These are phyloP conservation scores for Xylariaceae sp. DNA, from an alignment of 2,329 filamentous ascomycete species.

Conservation along the genomic window DNA sequence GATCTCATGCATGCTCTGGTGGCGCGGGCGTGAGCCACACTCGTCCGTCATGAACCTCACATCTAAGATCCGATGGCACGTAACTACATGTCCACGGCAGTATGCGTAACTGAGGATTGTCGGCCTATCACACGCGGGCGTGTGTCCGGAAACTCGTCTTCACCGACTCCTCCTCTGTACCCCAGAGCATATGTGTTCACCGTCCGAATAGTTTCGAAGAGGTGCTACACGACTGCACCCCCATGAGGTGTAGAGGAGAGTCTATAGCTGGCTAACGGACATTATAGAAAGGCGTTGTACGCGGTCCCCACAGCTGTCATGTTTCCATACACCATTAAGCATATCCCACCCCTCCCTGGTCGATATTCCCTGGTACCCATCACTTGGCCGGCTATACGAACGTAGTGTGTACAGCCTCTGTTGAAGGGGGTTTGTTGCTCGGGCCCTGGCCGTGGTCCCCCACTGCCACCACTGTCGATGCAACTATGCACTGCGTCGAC, in stretches of 20 bases:
- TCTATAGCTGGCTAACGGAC: conserved; percentile 26
- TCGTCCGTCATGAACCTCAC: conserved; percentile 22
- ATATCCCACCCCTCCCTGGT: conserved; percentile 20
- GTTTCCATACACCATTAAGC: conserved; percentile 20
- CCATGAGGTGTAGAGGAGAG: no score
- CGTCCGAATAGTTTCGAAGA: no score
- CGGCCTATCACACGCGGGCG: background rate
- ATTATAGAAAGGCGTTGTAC: conserved; percentile 22
- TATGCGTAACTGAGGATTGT: background rate
- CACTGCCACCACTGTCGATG: conserved; percentile 18
- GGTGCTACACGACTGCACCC: no score
- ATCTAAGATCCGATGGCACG: conserved; percentile 12
- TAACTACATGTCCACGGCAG: conserved; percentile 4
- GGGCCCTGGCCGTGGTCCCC: conserved; percentile 19
- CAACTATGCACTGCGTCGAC: conserved; percentile 17
- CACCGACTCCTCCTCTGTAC: conserved; percentile 21
- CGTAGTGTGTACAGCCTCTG: no score
- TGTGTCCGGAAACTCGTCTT: conserved; percentile 13
- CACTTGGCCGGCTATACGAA: conserved; percentile 15
- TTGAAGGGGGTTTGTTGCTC: conserved; percentile 19
- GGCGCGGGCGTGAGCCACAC: conserved; percentile 31
- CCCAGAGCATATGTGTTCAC: no score
- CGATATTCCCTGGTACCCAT: conserved; percentile 16
- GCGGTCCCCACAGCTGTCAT: conserved; percentile 23
- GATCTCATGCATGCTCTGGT: conserved; percentile 40